Base-by-base conservation (phyloP, 768 basidiomycete species). In the Gloeostereum incarnatum region DNA sequence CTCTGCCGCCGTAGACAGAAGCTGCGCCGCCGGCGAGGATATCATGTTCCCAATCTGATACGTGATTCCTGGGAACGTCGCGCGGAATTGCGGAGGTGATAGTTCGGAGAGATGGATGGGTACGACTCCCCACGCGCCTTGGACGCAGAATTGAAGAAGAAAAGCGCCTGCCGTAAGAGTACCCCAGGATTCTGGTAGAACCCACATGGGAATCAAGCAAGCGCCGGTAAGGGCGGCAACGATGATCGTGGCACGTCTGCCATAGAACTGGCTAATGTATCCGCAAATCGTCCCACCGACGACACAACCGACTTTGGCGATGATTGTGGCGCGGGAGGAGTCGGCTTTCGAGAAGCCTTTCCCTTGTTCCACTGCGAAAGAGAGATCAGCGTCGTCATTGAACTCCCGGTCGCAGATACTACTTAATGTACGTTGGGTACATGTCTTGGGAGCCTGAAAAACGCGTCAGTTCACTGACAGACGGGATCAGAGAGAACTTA, bases 111-210 rank as follows among this genome's bases (percentile, higher is more conserved):
- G 17, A 6, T 50, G 70, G 45, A 42, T 75, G 7, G 79, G 77
- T 35, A 73, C 73, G 16, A 75, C 68, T 42, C 75, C 76, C 75
- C 76, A 78, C 26, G 76, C 78, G n/a, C 77, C 78, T 50, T 81
- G 80, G 1, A 81, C 75, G 42, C 75, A 76, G 44, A 76, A 65
- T 48, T 80, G 77, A 10, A 78, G 52, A 49, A 67, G 75, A 61
- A 81, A 82, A 1, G 78, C 79, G 7, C 77, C 78, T 0, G 77
- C 76, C 4, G 75, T 51, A 6, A 83, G 69, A 8, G 60, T 63
- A 0, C 61, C 53, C 48, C 78, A 81, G 6, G 55, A 51, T 23
- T 38, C 50, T 6, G 80, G 80, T 9, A 82, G 43, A 49, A 78
- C 73, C 80, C 79, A 81, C 1, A 81, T 58, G 0, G 71, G 72